Percentiles rank a stretch among this genome's conserved stretches.
phyloP scores from a whole-genome alignment of 495 filamentous ascomycete genomes.

The Aspergillus funiculosus region DNA sequence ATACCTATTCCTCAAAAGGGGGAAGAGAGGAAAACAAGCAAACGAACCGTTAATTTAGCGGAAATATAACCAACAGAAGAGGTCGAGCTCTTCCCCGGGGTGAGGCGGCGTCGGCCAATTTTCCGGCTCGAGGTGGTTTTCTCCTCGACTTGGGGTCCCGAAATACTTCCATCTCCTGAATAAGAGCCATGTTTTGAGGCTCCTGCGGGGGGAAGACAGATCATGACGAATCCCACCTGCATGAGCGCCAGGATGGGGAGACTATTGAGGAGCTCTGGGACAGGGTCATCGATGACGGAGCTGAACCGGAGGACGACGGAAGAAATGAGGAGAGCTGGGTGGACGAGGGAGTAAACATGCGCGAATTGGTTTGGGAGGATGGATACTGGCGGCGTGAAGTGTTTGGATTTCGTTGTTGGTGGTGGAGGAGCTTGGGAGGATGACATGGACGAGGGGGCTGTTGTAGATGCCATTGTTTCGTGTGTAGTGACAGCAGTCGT shows the following conservation, averaged over 20 bases:
- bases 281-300: constrained; percentile 64
- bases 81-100: too few species aligned
- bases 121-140: too few species aligned
- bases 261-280: constrained; percentile 53
- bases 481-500: background rate
- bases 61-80: constrained; percentile 3
- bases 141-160: constrained; percentile 32
- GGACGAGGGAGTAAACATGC: constrained; percentile 51
- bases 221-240: constrained; percentile 61
- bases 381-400: constrained; percentile 26
- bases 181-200: background rate
- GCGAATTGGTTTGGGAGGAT: constrained; percentile 46
- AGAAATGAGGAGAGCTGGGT: constrained; percentile 60
- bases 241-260: constrained; percentile 58
- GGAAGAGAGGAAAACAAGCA: too few species aligned
- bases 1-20: too few species aligned
- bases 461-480: background rate
- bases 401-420: constrained; percentile 18
- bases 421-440: constrained; percentile 12
- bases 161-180: background rate
- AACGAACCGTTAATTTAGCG: too few species aligned
- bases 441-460: constrained; percentile 21
- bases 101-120: too few species aligned
- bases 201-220: constrained; percentile 68
- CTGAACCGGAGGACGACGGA: constrained; percentile 57